Conservation (phyloP, 371 early-diverging fungal species). For the Apophysomyces sp. region DNA sequence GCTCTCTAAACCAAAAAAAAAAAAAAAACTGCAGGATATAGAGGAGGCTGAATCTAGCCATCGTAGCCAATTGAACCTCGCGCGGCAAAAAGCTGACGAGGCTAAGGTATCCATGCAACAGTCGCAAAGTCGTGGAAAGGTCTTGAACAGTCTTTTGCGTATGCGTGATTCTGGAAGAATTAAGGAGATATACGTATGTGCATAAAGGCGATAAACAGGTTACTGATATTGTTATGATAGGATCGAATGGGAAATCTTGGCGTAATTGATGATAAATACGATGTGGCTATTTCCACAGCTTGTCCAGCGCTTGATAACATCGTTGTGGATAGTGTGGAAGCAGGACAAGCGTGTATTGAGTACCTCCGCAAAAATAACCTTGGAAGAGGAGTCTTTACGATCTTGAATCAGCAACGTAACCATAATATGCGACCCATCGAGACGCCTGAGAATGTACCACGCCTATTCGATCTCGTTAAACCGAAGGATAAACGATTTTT, state of each 20-base stretch:
- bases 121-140: slow-evolving; percentile 73
- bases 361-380: slow-evolving; percentile 84
- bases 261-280: slow-evolving; percentile 92
- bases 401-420: slow-evolving; percentile 77
- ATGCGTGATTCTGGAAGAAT: slow-evolving; percentile 82
- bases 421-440: slow-evolving; percentile 49
- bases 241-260: slow-evolving; percentile 98
- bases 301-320: slow-evolving; percentile 88
- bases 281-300: slow-evolving; percentile 96
- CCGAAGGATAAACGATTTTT: slow-evolving; percentile 73
- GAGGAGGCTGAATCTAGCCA: slow-evolving; percentile 1
- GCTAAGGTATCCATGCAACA: slow-evolving; percentile 63
- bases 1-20: background rate
- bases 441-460: slow-evolving; percentile 83
- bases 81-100: slow-evolving; percentile 70
- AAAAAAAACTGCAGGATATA: slow-evolving; percentile 6
- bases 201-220: background rate
- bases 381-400: slow-evolving; percentile 91
- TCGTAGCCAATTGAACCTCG: slow-evolving; percentile 23
- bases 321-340: slow-evolving; percentile 94
- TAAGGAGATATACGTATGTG: slow-evolving; percentile 76
- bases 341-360: slow-evolving; percentile 93
- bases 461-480: slow-evolving; percentile 91
- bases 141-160: slow-evolving; percentile 71
- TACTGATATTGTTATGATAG: slow-evolving; percentile 9